Evolutionary conservation across 2,329 filamentous ascomycete genomes (phyloP), one percentile per base, ranked within the genome.

Genomic region (Sclerotinia subarctica): DNA sequence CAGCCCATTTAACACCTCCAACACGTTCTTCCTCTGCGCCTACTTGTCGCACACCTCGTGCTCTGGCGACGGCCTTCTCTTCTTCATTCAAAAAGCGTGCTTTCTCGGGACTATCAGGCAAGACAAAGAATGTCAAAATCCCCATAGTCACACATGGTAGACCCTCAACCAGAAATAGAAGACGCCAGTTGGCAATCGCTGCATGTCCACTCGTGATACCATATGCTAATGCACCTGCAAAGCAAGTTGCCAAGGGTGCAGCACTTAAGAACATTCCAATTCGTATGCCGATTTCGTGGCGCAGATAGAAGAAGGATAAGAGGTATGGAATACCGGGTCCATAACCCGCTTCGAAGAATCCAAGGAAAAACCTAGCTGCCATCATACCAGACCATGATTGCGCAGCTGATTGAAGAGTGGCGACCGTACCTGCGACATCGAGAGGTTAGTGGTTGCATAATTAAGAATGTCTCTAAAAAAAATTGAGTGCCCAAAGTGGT

Each of bases 201-300:
- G 80, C 77, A 0, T 84, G 80, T 72, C 87, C 86, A 7, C 85
- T 88, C 0, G 88, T 91, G 71, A 92, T 90, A 0, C 85, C 87
- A 70, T 89, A 90, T 2, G 88, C 88, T 10, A 90, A 78, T 2
- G 88, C 88, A 68, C 89, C 88, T 0, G 88, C 87, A 73, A 91
- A 92, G 5, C 86, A 88, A 58, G 88, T 91, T 5, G 89, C 89
- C 19, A 91, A 80, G 1, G 89, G 88, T 0, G 88, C 88, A 21
- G 79, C 78, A 73, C 79, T 89, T 67, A 94, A 84, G 77, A 92
- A 91, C 7, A 93, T 79, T 13, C 90, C 90, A 21, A 86, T 89
- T 35, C 91, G 83, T 68, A 91, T 84, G 1, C 90, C 91, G 13
- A 94, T 81, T 74, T 94, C 91, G 24, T 78, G 73, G 6, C 82